Evolutionary conservation across 495 filamentous ascomycete species (phyloP).

Genomic region (Hypoxylon fuscum): DNA sequence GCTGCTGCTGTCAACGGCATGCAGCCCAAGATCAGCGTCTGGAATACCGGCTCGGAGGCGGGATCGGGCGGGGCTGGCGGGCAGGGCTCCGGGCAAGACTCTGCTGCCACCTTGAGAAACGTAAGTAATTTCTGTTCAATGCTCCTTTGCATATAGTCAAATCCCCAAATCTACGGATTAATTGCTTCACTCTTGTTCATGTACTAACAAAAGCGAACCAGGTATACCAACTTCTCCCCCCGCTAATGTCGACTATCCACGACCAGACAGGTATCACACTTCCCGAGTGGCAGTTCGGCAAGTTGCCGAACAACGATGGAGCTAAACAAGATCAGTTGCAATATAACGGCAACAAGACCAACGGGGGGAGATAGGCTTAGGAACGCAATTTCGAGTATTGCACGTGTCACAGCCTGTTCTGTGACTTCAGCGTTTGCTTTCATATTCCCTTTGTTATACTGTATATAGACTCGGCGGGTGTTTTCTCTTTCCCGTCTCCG

Average conservation of each 20-base stretch:
- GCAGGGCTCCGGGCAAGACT: conserved; percentile 45
- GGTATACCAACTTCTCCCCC: conserved; percentile 80
- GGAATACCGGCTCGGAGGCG: conserved; percentile 74
- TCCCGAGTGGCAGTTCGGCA: conserved; percentile 74
- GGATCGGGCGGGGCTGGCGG: conserved; percentile 44
- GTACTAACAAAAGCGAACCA: conserved; percentile 41
- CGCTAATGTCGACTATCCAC: conserved; percentile 80
- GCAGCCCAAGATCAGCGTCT: conserved; percentile 86
- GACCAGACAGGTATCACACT: conserved; percentile 83
- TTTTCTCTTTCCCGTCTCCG: not conserved
- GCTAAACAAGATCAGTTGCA: conserved; percentile 12
- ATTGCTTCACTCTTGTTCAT: not conserved
- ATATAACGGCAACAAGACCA: not conserved
- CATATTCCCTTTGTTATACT: conserved; percentile 11
- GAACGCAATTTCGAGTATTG: not conserved
- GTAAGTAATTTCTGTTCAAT: conserved; percentile 19
- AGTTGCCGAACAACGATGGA: conserved; percentile 44
- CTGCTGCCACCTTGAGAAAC: conserved; percentile 54
- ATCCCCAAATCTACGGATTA: too few relatives aligned
- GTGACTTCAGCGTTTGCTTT: not conserved
- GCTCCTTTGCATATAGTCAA: not conserved
- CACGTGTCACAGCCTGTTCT: not conserved
- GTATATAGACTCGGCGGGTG: not conserved
- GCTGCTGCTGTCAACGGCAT: conserved; percentile 77
- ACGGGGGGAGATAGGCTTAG: conserved; percentile 11